A percentile compares a stretch with the other conserved stretches of the same genome.
Conservation (phyloP, 2,329 filamentous ascomycete genomes). For the Plenodomus tracheiphilus region DNA sequence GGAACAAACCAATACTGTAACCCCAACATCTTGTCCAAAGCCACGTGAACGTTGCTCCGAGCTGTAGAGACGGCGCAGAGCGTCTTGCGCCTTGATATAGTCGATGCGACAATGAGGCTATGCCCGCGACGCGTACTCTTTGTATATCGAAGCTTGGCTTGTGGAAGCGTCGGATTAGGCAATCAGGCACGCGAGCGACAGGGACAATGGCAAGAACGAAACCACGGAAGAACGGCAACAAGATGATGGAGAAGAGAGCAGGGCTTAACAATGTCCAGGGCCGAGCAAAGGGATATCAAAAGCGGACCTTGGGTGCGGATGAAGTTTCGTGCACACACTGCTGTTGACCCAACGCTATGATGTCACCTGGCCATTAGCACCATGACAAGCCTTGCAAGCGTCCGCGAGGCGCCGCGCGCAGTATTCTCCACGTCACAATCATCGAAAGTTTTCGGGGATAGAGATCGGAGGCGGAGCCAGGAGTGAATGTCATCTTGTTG, state of each 20-base stretch:
- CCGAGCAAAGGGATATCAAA: slow-evolving; percentile 5
- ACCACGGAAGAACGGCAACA: slow-evolving; percentile 1
- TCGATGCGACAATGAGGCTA: not conserved
- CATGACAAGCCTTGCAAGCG: slow-evolving; percentile 10
- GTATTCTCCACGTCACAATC: slow-evolving; percentile 10
- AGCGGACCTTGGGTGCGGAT: not conserved
- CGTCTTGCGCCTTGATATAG: not conserved
- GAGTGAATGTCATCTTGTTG: slow-evolving; percentile 1
- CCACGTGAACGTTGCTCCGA: not conserved
- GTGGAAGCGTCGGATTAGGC: slow-evolving; percentile 7
- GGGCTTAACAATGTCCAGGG: slow-evolving; percentile 2
- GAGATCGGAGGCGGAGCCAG: not conserved
- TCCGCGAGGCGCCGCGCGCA: slow-evolving; percentile 7
- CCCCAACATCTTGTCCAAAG: slow-evolving; percentile 24
- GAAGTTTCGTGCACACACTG: slow-evolving; percentile 11
- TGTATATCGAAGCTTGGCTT: slow-evolving; percentile 1
- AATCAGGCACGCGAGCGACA: slow-evolving; percentile 5
- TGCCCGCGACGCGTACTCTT: not conserved
- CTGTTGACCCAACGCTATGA: slow-evolving; percentile 10
- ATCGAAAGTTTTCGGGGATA: not conserved
- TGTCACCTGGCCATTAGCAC: slow-evolving; percentile 11
- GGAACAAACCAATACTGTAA: slow-evolving; percentile 66
- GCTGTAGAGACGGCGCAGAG: not conserved
- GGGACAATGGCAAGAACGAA: slow-evolving; percentile 1
- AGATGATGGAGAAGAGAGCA: slow-evolving; percentile 3